phyloP scores from a whole-genome alignment of 1,284 basidiomycete species.

The Hemileccinum hortonii region DNA sequence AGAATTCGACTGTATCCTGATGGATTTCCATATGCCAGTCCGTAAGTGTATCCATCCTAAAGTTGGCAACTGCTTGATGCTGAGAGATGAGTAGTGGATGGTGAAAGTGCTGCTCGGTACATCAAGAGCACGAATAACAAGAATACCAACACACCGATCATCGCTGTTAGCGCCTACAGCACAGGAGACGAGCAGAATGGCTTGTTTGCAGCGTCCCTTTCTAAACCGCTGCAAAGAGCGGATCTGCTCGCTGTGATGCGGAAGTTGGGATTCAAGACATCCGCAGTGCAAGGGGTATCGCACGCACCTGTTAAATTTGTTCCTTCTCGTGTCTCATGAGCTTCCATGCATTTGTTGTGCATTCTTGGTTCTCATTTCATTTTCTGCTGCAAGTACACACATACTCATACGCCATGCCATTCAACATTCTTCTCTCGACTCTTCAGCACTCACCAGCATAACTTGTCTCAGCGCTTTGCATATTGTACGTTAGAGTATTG shows the following conservation, averaged over 20 bases:
- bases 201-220: constrained; percentile 81
- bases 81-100: constrained; percentile 61
- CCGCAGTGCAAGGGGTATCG: constrained; percentile 61
- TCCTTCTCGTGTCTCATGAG: constrained; percentile 38
- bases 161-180: constrained; percentile 86
- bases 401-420: constrained; percentile 34
- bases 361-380: constrained; percentile 33
- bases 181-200: constrained; percentile 70
- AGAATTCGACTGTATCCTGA: constrained; percentile 88
- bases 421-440: constrained; percentile 15
- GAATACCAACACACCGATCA: constrained; percentile 87
- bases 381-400: constrained; percentile 34
- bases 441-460: constrained; percentile 36
- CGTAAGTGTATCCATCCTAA: constrained; percentile 48
- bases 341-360: constrained; percentile 20
- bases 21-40: constrained; percentile 90
- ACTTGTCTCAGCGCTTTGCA: constrained; percentile 30
- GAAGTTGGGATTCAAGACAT: constrained; percentile 85
- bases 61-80: background rate
- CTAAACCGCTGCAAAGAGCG: constrained; percentile 86
- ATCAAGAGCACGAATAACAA: constrained; percentile 94
- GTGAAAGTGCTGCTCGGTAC: constrained; percentile 88
- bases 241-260: constrained; percentile 80
- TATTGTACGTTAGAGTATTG: constrained; percentile 45
- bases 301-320: constrained; percentile 48